Base-by-base conservation (phyloP, 805 yeast genomes). In the Candida andamanensis region DNA sequence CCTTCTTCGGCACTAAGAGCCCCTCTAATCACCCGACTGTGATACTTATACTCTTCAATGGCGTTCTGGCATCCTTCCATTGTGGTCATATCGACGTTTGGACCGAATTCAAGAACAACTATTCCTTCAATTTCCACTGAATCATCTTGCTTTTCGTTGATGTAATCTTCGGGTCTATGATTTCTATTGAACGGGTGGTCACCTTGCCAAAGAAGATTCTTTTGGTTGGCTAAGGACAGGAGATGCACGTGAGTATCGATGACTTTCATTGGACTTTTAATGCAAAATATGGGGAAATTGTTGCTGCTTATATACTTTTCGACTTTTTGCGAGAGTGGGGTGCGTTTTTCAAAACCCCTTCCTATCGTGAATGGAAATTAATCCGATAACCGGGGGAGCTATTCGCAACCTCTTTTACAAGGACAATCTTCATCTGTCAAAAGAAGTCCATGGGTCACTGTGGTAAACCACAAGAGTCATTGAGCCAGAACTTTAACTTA, bases 171-270 rank as follows among this genome's bases (percentile, higher is more conserved):
- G 14, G 53, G 36, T 17, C 55, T 36, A 30, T 48, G 50, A 15
- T 52, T 35, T 12, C 42, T 35, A 18, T 46, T 15, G 12, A 63
- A 44, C 6, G 53, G 48, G 21, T 42, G 42, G 18, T 48, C 58
- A 4, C 36, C 39, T 11, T 56, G 41, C 65, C 68, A 63, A 12
- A 58, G 48, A 27, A 59, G 40, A 22, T 44, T 36, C 1, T 35
- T 25, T n/a, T 46, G 39, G 30, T 56, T 50, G 8, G 27, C 15
- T 11, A 32, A 32, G n/a, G 58, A 38, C 42, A 45, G 59, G n/a
- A 63, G 33, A 32, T 63, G 70, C 17, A 62, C 54, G 39, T 63
- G 70, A 6, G 66, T 38, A 37, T 63, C 68, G 17, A 61, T 40
- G 6, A 44, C 33, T 23, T 38, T 39, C 37, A 32, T 40, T 4